Percentiles rank a stretch among this genome's conserved stretches.
phyloP scores from a whole-genome alignment of 495 filamentous ascomycete species.

The Penicillium crystallinum region DNA sequence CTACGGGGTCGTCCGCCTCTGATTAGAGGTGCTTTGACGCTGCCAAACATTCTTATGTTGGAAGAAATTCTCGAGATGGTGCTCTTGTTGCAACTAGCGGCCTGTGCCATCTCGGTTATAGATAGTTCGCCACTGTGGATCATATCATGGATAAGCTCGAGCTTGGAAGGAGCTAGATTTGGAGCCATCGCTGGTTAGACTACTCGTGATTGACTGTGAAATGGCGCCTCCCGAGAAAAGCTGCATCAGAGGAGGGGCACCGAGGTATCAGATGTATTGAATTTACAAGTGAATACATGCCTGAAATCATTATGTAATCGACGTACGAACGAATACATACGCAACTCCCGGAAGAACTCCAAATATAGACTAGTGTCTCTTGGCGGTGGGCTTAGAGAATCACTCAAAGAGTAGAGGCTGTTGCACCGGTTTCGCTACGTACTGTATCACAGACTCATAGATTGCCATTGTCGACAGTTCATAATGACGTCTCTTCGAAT shows the following conservation, averaged over 20 bases:
- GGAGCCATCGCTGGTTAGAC: conserved; percentile 4
- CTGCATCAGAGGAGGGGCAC: neutral
- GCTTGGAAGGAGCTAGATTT: conserved; percentile 9
- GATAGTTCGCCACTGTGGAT: conserved; percentile 8
- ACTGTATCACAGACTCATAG: no score
- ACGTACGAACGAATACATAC: neutral
- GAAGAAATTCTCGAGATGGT: conserved; percentile 19
- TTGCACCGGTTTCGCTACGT: conserved; percentile 2
- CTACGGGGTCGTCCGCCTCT: conserved; percentile 11
- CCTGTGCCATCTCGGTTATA: conserved; percentile 10
- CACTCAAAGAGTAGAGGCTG: neutral
- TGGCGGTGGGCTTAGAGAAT: conserved; percentile 1
- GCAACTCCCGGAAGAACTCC: neutral
- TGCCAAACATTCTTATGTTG: conserved; percentile 25
- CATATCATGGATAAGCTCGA: conserved; percentile 16
- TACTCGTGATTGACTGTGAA: conserved; percentile 10
- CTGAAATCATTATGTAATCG: neutral
- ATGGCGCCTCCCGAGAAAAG: neutral
- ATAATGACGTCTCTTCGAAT: no score
- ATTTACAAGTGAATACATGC: conserved; percentile 4
- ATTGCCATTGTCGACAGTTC: no score
- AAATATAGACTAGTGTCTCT: conserved; percentile 3
- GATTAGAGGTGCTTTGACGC: conserved; percentile 19
- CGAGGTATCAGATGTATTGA: conserved; percentile 4
- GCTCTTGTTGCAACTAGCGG: conserved; percentile 12